phyloP scores from a whole-genome alignment of 306 rosid species.

The Begonia masoniana region DNA sequence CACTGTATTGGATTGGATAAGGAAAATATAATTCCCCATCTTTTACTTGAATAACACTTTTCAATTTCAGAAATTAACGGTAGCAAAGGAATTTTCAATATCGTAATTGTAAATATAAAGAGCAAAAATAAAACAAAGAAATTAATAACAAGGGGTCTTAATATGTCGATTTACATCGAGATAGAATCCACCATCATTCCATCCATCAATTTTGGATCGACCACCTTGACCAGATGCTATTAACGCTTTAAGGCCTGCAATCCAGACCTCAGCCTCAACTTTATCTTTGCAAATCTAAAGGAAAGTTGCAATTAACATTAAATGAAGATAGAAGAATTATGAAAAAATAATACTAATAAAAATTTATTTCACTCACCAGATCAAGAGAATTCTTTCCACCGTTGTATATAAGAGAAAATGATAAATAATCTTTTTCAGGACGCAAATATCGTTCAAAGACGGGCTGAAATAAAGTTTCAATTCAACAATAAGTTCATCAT shows the following conservation, averaged over 20 bases:
- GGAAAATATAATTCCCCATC: no score
- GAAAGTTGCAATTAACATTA: constrained; percentile 3
- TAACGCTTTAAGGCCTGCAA: constrained; percentile 75
- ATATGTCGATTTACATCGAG: constrained; percentile 55
- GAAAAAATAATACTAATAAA: constrained; percentile 7
- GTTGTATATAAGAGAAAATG: constrained; percentile 84
- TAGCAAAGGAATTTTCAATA: neutral
- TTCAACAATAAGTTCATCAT: constrained; percentile 10
- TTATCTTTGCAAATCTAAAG: constrained; percentile 92
- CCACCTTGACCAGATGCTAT: constrained; percentile 87
- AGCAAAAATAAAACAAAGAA: no score
- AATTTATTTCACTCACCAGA: constrained; percentile 51
- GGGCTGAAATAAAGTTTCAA: constrained; percentile 34
- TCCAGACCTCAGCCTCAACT: constrained; percentile 95
- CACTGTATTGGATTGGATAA: no score
- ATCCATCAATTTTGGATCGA: constrained; percentile 95
- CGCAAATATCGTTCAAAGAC: constrained; percentile 75
- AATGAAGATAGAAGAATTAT: neutral
- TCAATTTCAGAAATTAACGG: no score
- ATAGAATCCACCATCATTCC: constrained; percentile 89
- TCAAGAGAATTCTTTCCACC: constrained; percentile 89
- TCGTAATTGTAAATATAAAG: neutral
- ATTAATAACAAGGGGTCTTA: neutral
- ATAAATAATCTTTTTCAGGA: constrained; percentile 87
- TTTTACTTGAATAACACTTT: no score